Conservation (phyloP, 1,139 yeast species). For the Hyphopichia wangnamkhiaoensis region DNA sequence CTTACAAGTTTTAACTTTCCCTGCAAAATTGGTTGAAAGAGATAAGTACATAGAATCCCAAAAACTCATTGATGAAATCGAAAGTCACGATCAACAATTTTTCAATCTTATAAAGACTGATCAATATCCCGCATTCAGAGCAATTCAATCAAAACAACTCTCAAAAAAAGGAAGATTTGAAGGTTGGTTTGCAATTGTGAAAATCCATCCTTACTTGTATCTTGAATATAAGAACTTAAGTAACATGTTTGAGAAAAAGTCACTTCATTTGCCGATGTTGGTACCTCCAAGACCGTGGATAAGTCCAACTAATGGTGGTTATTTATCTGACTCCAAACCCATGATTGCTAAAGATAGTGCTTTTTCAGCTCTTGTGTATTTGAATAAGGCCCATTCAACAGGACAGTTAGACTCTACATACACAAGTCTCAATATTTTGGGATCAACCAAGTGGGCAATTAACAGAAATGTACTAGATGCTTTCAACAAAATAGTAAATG, state of each 20-base stretch:
- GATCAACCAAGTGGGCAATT: conserved; percentile 39
- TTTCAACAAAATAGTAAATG: conserved; percentile 23
- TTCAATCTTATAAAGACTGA: conserved; percentile 1
- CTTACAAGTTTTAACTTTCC: conserved; percentile 23
- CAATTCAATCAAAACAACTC: background rate
- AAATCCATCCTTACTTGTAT: conserved; percentile 27
- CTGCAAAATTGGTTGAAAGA: conserved; percentile 6
- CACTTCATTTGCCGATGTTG: conserved; percentile 39
- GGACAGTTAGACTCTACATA: conserved; percentile 38
- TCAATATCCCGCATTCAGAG: background rate
- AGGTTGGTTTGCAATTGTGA: conserved; percentile 11
- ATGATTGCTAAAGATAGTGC: conserved; percentile 23
- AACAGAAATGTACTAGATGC: conserved; percentile 26
- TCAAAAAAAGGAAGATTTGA: background rate
- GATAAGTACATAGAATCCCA: conserved; percentile 4
- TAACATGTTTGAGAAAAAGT: conserved; percentile 15
- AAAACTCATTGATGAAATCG: conserved; percentile 3
- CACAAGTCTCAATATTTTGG: conserved; percentile 30
- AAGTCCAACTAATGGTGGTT: conserved; percentile 38
- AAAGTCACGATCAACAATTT: background rate
- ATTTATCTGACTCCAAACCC: conserved; percentile 24
- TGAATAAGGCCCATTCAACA: conserved; percentile 27
- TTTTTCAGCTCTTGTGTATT: conserved; percentile 15
- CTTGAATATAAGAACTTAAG: conserved; percentile 16
- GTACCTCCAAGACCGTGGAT: conserved; percentile 42